Percentiles rank a stretch among this genome's conserved stretches.
Conservation (phyloP, 2,329 filamentous ascomycete species). For the Tympanopsis confertula region DNA sequence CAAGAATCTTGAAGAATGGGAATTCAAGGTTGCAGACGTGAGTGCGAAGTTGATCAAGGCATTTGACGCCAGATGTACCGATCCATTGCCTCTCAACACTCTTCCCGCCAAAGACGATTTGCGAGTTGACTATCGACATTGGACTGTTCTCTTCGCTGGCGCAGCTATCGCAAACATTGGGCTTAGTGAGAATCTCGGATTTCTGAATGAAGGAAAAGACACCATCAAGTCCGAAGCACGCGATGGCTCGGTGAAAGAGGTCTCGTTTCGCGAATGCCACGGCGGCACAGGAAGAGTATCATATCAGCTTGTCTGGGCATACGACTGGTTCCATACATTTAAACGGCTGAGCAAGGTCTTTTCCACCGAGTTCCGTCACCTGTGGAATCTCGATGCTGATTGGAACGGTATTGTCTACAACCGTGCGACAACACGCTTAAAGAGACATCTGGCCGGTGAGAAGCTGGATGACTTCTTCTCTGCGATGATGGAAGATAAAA, state of each 20-base stretch:
- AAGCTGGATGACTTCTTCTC: constrained; percentile 47
- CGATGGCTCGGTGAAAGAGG: constrained; percentile 31
- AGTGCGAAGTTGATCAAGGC: constrained; percentile 28
- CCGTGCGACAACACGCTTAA: constrained; percentile 27
- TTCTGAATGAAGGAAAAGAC: constrained; percentile 36
- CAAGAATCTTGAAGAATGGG: constrained; percentile 41
- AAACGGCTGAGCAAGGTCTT: constrained; percentile 32
- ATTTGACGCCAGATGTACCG: constrained; percentile 27
- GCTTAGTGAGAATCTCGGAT: constrained; percentile 32
- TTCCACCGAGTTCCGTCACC: constrained; percentile 25
- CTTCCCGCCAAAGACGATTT: constrained; percentile 21
- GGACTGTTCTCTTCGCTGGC: constrained; percentile 41
- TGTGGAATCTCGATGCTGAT: constrained; percentile 24
- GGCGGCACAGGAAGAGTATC: constrained; percentile 37
- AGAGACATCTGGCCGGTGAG: constrained; percentile 35
- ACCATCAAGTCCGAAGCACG: constrained; percentile 25
- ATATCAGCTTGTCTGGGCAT: constrained; percentile 34
- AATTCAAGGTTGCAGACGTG: constrained; percentile 41
- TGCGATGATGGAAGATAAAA: constrained; percentile 35
- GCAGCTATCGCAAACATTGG: constrained; percentile 46
- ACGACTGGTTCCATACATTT: constrained; percentile 34
- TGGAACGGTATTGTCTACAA: constrained; percentile 34
- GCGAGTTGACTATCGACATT: constrained; percentile 36
- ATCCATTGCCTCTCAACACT: constrained; percentile 15
- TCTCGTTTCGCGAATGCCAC: constrained; percentile 35